Percentiles rank a stretch among this genome's conserved stretches.
Conservation (phyloP, 148 eudicot species). For the Polygonum aviculare region DNA sequence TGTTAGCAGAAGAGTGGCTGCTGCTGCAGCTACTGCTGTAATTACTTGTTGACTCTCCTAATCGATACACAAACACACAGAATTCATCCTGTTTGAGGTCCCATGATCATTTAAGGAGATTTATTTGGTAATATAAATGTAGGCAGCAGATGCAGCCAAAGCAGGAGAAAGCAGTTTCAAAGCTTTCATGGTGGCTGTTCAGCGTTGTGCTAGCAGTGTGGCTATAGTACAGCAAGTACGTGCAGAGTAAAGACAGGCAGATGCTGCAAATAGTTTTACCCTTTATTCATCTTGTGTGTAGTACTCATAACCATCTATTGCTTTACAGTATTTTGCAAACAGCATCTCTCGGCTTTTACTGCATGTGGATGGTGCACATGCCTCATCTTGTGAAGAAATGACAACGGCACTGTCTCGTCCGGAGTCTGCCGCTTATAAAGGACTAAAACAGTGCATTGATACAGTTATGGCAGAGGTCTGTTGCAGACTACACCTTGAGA, state of each 20-base stretch:
- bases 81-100: not conserved
- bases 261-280: constrained; percentile 9
- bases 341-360: constrained; percentile 81
- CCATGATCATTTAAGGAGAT: not conserved
- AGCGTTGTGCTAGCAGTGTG: constrained; percentile 94
- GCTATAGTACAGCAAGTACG: constrained; percentile 97
- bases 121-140: constrained; percentile 15
- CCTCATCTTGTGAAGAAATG: constrained; percentile 96
- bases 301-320: not conserved
- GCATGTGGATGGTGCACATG: constrained; percentile 95
- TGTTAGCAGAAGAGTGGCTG: constrained; percentile 89
- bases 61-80: not conserved
- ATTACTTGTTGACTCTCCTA: constrained; percentile 18
- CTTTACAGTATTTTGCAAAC: constrained; percentile 79
- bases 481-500: constrained; percentile 6
- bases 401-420: constrained; percentile 89
- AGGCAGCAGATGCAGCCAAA: constrained; percentile 99
- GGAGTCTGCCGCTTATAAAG: constrained; percentile 88
- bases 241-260: not conserved
- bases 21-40: constrained; percentile 99
- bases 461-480: constrained; percentile 99
- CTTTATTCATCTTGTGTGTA: not conserved
- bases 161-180: constrained; percentile 98
- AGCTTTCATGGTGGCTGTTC: constrained; percentile 97
- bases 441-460: constrained; percentile 96